A percentile compares a stretch with the other conserved stretches of the same genome.
Conservation (phyloP, 345 rosid genomes). For the Camelina sativa region DNA sequence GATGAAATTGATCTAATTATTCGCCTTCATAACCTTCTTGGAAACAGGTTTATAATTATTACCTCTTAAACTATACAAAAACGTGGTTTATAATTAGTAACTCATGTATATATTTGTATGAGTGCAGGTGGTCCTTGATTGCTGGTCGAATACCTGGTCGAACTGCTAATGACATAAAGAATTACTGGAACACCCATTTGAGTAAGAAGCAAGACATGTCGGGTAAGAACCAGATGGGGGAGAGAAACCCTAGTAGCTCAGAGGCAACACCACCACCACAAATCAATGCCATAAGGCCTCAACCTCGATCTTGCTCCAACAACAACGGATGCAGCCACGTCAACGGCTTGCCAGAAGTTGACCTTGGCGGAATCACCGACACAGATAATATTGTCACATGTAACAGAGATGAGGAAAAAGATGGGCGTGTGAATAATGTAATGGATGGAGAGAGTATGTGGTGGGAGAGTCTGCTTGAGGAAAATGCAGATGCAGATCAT, state of each 20-base stretch:
- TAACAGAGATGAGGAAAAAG: background rate
- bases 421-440: background rate
- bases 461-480: constrained; percentile 21
- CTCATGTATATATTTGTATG: background rate
- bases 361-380: background rate
- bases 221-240: background rate
- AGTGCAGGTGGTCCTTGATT: constrained; percentile 53
- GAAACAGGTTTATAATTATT: too few relatives aligned
- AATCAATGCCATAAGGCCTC: constrained; percentile 22
- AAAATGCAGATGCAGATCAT: background rate
- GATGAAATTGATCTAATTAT: too few relatives aligned
- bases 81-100: background rate
- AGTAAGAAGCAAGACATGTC: constrained; percentile 39
- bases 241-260: background rate
- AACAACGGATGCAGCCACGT: background rate
- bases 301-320: constrained; percentile 6
- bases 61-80: too few relatives aligned
- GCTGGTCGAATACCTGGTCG: constrained; percentile 56
- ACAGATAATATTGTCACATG: background rate
- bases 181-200: constrained; percentile 54
- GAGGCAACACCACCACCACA: background rate
- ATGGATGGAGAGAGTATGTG: constrained; percentile 22
- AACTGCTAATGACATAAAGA: constrained; percentile 53
- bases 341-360: background rate
- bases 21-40: too few relatives aligned